These are phyloP conservation scores for Aureobasidium sp. DNA, from an alignment of 2,329 filamentous ascomycete species.

Conservation along the genomic window DNA sequence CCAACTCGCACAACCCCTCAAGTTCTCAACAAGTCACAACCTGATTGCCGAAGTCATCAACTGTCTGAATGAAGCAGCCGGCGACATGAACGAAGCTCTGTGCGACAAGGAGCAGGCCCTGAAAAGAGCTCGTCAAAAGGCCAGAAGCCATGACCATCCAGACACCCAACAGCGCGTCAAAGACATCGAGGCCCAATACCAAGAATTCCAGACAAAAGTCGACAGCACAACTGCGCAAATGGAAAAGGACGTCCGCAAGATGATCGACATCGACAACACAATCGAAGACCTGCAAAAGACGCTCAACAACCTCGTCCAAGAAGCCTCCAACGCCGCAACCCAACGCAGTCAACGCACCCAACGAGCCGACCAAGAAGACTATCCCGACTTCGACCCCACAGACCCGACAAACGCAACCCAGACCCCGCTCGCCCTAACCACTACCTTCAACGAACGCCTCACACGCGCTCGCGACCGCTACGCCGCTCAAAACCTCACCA, in stretches of 20 bases:
- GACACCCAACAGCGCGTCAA: conserved; percentile 29
- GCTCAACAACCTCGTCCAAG: conserved; percentile 36
- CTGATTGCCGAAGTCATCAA: conserved; percentile 42
- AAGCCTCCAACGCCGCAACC: conserved; percentile 31
- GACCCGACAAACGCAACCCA: conserved; percentile 33
- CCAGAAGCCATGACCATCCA: conserved; percentile 27
- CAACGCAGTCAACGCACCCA: conserved; percentile 35
- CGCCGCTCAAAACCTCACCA: conserved; percentile 31
- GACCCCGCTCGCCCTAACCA: conserved; percentile 28
- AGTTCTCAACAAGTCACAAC: conserved; percentile 40
- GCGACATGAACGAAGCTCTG: conserved; percentile 51
- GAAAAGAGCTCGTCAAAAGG: conserved; percentile 23
- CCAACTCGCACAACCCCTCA: conserved; percentile 36
- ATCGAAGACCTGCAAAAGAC: conserved; percentile 39
- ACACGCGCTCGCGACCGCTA: conserved; percentile 39
- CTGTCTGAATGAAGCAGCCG: conserved; percentile 44
- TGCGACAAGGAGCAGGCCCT: conserved; percentile 28
- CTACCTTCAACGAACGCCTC: conserved; percentile 33
- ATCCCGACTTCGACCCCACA: conserved; percentile 34
- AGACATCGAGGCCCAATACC: conserved; percentile 35
- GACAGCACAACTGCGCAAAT: conserved; percentile 47
- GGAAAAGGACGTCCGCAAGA: conserved; percentile 50
- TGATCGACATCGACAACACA: conserved; percentile 51
- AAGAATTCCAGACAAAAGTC: conserved; percentile 39
- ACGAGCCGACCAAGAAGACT: conserved; percentile 30